These are phyloP conservation scores for Hyaloscypha hepaticicola DNA, from an alignment of 495 filamentous ascomycete genomes.

Conservation along the genomic window DNA sequence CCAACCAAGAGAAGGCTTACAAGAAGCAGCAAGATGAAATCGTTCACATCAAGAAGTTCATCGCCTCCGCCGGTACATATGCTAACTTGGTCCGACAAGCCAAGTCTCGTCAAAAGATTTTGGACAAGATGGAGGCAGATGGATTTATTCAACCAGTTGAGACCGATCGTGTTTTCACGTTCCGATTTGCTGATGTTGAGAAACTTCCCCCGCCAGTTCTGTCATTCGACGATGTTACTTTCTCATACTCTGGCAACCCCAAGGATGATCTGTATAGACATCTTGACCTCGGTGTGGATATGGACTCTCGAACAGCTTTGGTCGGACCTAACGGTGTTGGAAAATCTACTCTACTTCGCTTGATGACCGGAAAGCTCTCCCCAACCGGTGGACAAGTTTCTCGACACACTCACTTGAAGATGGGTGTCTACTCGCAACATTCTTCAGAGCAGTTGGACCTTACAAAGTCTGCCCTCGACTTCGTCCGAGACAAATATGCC, in stretches of 20 bases:
- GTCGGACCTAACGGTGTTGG: conserved; percentile 99
- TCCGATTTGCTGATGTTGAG: conserved; percentile 98
- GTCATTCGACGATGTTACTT: conserved; percentile 94
- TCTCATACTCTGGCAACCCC: conserved; percentile 90
- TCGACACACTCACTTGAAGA: conserved; percentile 96
- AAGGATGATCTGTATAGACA: conserved; percentile 94
- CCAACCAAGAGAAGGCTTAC: conserved; percentile 98
- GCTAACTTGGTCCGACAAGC: conserved; percentile 98
- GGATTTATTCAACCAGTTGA: conserved; percentile 92
- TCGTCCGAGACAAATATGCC: conserved; percentile 92
- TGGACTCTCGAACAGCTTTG: conserved; percentile 96
- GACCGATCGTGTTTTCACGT: conserved; percentile 88
- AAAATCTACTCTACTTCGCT: conserved; percentile 95
- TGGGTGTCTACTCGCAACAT: conserved; percentile 97
- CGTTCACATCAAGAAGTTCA: conserved; percentile 99
- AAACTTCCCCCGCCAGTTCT: conserved; percentile 96
- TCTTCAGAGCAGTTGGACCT: conserved; percentile 97
- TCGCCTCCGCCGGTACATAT: conserved; percentile 98
- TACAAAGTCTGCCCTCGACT: conserved; percentile 96
- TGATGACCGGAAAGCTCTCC: conserved; percentile 96
- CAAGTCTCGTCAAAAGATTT: conserved; percentile 98
- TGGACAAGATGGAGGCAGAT: conserved; percentile 99
- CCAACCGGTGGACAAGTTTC: conserved; percentile 78
- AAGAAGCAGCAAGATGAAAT: conserved; percentile 99
- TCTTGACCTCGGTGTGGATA: conserved; percentile 97